A percentile compares a stretch with the other conserved stretches of the same genome.
Evolutionary conservation across 495 filamentous ascomycete genomes (phyloP).

Genomic region (Xylaria longipes): DNA sequence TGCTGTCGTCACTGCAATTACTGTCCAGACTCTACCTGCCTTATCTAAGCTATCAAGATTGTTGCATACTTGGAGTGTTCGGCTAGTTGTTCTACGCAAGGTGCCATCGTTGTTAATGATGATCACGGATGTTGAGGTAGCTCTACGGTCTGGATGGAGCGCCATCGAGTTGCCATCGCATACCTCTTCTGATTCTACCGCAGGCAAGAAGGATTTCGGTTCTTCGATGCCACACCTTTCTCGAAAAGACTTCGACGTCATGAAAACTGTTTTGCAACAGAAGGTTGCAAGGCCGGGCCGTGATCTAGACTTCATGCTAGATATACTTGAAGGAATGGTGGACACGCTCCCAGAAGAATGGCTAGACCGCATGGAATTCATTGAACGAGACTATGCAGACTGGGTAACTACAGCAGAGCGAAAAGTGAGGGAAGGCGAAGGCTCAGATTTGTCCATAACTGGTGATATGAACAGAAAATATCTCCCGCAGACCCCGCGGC

Average conservation of each 20-base stretch:
- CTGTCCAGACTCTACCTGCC: constrained; percentile 82
- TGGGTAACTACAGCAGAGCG: constrained; percentile 66
- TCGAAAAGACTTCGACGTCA: constrained; percentile 64
- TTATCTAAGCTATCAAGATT: constrained; percentile 73
- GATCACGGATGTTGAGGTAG: constrained; percentile 66
- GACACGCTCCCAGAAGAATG: constrained; percentile 86
- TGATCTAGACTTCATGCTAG: constrained; percentile 81
- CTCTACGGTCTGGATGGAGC: constrained; percentile 67
- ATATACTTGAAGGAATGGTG: constrained; percentile 78
- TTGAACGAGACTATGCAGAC: constrained; percentile 79
- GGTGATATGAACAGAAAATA: constrained; percentile 4
- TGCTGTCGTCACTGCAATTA: constrained; percentile 85
- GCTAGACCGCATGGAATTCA: constrained; percentile 81
- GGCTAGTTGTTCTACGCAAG: constrained; percentile 73
- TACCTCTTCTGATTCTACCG: constrained; percentile 28
- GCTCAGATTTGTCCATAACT: constrained; percentile 24
- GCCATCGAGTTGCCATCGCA: constrained; percentile 53
- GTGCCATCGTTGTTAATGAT: constrained; percentile 72
- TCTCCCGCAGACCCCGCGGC: constrained; percentile 29
- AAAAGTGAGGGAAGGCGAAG: constrained; percentile 46
- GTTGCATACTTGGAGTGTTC: constrained; percentile 76
- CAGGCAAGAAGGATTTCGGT: not conserved
- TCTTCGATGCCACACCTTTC: constrained; percentile 40
- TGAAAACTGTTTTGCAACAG: constrained; percentile 66
- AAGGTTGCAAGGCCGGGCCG: constrained; percentile 74